Evolutionary conservation across 352 stramenopile species (phyloP).

Genomic region (Phytophthora uliginosa): DNA sequence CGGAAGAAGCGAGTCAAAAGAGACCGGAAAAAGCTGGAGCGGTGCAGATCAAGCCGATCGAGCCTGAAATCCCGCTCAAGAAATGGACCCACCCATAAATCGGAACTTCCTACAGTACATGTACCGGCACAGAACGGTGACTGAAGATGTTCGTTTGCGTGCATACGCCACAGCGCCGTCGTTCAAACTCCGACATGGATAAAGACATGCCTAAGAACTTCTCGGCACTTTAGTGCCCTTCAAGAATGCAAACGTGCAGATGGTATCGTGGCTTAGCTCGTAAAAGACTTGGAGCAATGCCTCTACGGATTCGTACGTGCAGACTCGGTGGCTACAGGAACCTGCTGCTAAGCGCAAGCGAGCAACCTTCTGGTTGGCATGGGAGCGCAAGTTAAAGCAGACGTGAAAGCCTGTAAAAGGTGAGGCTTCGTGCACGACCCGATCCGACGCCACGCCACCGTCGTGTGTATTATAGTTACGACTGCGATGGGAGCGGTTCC

Average conservation of each 20-base stretch:
- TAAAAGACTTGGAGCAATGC: constrained; percentile 5
- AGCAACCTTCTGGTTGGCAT: neutral
- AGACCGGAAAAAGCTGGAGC: neutral
- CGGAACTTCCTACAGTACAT: neutral
- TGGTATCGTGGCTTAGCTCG: neutral
- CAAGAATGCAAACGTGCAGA: constrained; percentile 12
- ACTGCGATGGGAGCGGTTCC: constrained; percentile 40
- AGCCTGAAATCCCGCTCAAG: constrained; percentile 3
- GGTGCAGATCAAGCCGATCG: constrained; percentile 2
- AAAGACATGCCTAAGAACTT: neutral
- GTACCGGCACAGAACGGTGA: too few relatives aligned
- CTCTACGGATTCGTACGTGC: constrained; percentile 25
- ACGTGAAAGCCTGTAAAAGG: neutral
- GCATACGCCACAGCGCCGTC: neutral
- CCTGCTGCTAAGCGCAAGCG: neutral
- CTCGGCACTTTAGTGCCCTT: neutral
- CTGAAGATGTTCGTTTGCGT: too few relatives aligned
- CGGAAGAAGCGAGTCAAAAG: constrained; percentile 5
- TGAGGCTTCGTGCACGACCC: constrained; percentile 7
- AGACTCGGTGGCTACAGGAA: constrained; percentile 12
- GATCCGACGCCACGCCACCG: constrained; percentile 26
- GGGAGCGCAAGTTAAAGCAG: neutral
- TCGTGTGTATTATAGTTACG: constrained; percentile 38
- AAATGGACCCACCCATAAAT: neutral
- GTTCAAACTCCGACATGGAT: neutral